Evolutionary conservation across 306 rosid species (phyloP).

Genomic region (cucumber (Cucumis sativus)): Cucumber_9930_V3 NC_026655.2:24524001-24524500

Average conservation of each 20-base stretch:
- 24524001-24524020: background rate
- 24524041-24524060: background rate
- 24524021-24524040: background rate
- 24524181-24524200: slow-evolving; percentile 60
- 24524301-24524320: background rate
- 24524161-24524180: slow-evolving; percentile 93
- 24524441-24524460: background rate
- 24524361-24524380: background rate
- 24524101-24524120: slow-evolving; percentile 1
- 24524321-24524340: background rate
- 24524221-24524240: slow-evolving; percentile 60
- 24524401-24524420: background rate
- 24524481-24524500: background rate
- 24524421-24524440: background rate
- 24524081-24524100: slow-evolving; percentile 32
- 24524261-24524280: slow-evolving; percentile 87
- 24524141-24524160: slow-evolving; percentile 89
- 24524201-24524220: slow-evolving; percentile 70
- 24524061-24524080: background rate
- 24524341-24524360: background rate
- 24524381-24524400: background rate
- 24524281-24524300: slow-evolving; percentile 11
- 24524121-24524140: slow-evolving; percentile 59
- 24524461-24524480: background rate
- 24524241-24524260: slow-evolving; percentile 69